Base-by-base conservation (phyloP, 2,329 filamentous ascomycete species). In the Beauveria pseudobassiana region DNA sequence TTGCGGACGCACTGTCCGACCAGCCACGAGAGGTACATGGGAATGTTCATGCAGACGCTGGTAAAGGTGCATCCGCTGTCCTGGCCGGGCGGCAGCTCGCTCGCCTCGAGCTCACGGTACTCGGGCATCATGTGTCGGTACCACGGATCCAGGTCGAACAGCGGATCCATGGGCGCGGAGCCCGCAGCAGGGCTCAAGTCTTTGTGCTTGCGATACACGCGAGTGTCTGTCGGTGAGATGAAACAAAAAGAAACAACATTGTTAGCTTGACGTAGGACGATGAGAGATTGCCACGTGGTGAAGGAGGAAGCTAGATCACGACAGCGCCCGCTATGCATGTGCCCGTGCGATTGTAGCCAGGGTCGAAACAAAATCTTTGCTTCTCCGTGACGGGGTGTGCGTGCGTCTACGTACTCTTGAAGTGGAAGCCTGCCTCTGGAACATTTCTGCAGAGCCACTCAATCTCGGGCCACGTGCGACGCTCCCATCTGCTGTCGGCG, bases 21-120 rank as follows among this genome's bases (percentile, higher is more conserved):
- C 0, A 98, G 86, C 85, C 90, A 97, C 4, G 90, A 86, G 2
- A 97, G 84, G 75, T 97, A 98, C 62, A 97, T 76, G 48, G 89
- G 85, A 0, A 90, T 90, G 76, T 98, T 97, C 73, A 97, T 93
- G 76, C 93, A 97, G 46, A 96, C 87, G 1, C 90, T 93, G 8
- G 85, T 91, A 73, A 95, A 96, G 61, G 82, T 79, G 56, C 85
- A 89, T 26, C 86, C 92, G 12, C 87, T 88, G 63, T 91, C 87
- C 59, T 87, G 83, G 20, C 83, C 89, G 0, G 77, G 68, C 0
- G 85, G 83, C 1, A 96, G 76, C 66, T 88, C 80, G 10, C 77
- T 73, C 40, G 80, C 72, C 5, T 80, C 70, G 3, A 93, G 74
- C 62, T 85, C 76, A 64, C 84, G 82, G 74, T 87, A 93, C 75